These are phyloP conservation scores for Claviceps pazoutovae DNA, from an alignment of 2,329 filamentous ascomycete species.

Conservation along the genomic window DNA sequence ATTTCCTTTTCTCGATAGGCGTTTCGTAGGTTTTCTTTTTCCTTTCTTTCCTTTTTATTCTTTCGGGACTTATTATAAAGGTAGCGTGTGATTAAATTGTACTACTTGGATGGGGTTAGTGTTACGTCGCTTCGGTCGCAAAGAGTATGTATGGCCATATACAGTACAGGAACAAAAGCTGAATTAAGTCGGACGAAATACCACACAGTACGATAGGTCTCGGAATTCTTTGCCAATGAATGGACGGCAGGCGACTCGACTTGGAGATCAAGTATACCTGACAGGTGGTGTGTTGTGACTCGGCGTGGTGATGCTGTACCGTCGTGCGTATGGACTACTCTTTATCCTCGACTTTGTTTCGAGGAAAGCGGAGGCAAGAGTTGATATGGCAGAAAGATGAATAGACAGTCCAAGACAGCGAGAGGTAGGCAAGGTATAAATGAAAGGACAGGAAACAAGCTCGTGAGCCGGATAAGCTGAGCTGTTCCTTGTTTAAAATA, in stretches of 20 bases:
- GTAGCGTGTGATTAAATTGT: neutral
- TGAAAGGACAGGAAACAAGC: conserved; percentile 27
- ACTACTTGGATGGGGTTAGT: conserved; percentile 1
- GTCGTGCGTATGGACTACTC: conserved; percentile 16
- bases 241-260: conserved; percentile 24
- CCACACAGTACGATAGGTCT: conserved; percentile 8
- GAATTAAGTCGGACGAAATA: conserved; percentile 2
- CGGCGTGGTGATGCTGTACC: conserved; percentile 11
- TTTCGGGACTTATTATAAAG: neutral
- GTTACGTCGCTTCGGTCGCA: conserved; percentile 7
- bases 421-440: conserved; percentile 12
- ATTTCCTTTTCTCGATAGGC: neutral
- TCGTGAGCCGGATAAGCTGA: conserved; percentile 19
- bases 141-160: conserved; percentile 7
- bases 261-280: conserved; percentile 3
- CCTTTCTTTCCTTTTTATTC: neutral
- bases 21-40: neutral
- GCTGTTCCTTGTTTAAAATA: conserved; percentile 26
- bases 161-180: conserved; percentile 7
- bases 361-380: no score
- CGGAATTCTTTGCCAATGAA: conserved; percentile 21
- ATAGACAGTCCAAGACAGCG: neutral
- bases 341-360: neutral
- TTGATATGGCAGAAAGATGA: neutral
- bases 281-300: conserved; percentile 11